These are phyloP conservation scores for Lippia alba DNA, from an alignment of 305 asterid genomes.

Conservation along the genomic window DNA sequence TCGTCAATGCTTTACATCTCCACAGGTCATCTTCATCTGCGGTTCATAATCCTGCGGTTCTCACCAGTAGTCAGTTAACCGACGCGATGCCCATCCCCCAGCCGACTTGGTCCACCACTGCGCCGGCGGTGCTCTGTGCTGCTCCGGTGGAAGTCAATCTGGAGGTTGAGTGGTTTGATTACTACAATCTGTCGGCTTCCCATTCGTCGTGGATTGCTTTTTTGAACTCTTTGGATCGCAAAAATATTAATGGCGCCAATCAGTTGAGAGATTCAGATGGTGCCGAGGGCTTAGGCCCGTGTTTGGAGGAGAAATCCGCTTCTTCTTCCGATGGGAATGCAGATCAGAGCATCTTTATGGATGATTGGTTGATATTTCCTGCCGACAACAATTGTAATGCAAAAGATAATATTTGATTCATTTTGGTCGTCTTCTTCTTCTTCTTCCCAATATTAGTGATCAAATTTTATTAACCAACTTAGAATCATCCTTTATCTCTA, in stretches of 20 bases:
- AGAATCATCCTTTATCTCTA: too few relatives aligned
- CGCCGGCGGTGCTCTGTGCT: constrained; percentile 36
- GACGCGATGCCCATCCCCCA: constrained; percentile 44
- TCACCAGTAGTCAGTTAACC: constrained; percentile 33
- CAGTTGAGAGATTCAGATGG: constrained; percentile 13
- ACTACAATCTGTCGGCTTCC: constrained; percentile 29
- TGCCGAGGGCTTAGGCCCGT: constrained; percentile 10
- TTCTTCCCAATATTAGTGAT: too few relatives aligned
- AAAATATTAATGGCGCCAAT: constrained; percentile 5
- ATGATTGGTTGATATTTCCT: constrained; percentile 46
- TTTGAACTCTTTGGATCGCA: constrained; percentile 43
- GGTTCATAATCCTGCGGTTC: background rate
- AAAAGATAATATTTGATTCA: background rate
- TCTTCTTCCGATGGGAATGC: constrained; percentile 9
- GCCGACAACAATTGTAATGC: constrained; percentile 11
- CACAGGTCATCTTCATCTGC: constrained; percentile 35
- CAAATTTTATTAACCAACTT: too few relatives aligned
- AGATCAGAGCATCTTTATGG: constrained; percentile 29
- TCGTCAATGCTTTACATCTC: constrained; percentile 44
- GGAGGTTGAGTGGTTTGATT: constrained; percentile 40
- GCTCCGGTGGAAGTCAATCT: constrained; percentile 15
- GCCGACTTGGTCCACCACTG: constrained; percentile 51
- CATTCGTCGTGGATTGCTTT: constrained; percentile 52
- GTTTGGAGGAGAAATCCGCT: constrained; percentile 11
- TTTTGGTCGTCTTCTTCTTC: too few relatives aligned